Base-by-base conservation (phyloP, 768 basidiomycete species). In the Tephrocybe sp. region DNA sequence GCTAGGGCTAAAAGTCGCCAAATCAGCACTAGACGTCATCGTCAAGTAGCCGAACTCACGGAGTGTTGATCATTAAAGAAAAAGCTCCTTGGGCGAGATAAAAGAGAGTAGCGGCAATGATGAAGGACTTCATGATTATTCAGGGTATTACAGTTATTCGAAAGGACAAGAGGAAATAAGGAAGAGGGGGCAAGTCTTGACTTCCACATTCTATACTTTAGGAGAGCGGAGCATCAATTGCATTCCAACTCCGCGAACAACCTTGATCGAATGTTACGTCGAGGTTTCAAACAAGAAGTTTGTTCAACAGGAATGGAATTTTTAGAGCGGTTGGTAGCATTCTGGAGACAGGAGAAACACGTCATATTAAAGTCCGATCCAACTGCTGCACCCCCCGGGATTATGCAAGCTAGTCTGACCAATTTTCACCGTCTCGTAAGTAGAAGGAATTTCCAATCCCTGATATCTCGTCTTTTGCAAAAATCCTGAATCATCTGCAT, bases 401-500 rank as follows among this genome's bases (percentile, higher is more conserved):
- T 98, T 99, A 62, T 97, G 96, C 64, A 99, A 67, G 57, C 82
- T 82, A 30, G 93, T 95, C 70, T 98, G 94, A 4, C 95, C 92
- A 64, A 99, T 95, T 69, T 98, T 98, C 43, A 98, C 79, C 26
- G 82, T 75, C 68, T 64, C 75, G 62, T 65, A 69, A 53, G 49
- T 65, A 17, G 56, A 46, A 14, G 58, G 49, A 31, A 49, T 23
- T 34, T 52, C 48, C 9, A 48, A 8, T 16, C 13, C 43, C 11
- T 42, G 45, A 38, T 32, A 34, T 38, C 53, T 45, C 23, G 33
- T 33, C 19, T 45, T 54, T 40, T 64, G 62, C 42, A 53, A 59
- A 52, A 61, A 62, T 42, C 59, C 52, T 32, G 70, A 59, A 54
- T 84, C 83, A 22, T 77, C 67, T 14, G 81, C 84, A 60, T 92